These are phyloP conservation scores for Cystobasidium tubakii DNA, from an alignment of 768 basidiomycete genomes.

Conservation along the genomic window DNA sequence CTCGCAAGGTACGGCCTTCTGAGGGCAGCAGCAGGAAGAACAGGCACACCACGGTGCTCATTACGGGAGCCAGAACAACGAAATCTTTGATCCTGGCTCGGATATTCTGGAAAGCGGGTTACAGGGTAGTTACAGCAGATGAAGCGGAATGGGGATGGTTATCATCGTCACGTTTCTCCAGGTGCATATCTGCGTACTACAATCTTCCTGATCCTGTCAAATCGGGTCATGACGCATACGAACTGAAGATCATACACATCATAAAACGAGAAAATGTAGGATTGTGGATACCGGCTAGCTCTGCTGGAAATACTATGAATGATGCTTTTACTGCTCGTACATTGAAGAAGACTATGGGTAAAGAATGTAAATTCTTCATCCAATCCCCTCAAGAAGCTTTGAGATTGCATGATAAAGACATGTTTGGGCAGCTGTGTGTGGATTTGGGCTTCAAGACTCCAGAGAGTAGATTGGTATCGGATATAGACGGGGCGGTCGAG, in stretches of 20 bases:
- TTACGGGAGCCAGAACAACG: constrained; percentile 33
- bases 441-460: constrained; percentile 46
- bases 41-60: constrained; percentile 24
- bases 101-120: constrained; percentile 37
- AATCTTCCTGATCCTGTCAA: constrained; percentile 19
- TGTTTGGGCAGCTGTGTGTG: constrained; percentile 47
- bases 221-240: constrained; percentile 40
- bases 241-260: constrained; percentile 43
- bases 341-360: constrained; percentile 43
- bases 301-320: constrained; percentile 48
- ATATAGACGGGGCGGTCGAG: constrained; percentile 43
- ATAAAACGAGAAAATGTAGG: constrained; percentile 45
- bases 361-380: constrained; percentile 46
- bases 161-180: constrained; percentile 35
- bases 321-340: constrained; percentile 47
- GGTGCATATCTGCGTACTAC: constrained; percentile 25
- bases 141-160: constrained; percentile 22
- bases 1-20: not conserved
- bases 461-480: constrained; percentile 44
- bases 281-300: constrained; percentile 49
- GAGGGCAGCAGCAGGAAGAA: not conserved
- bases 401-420: constrained; percentile 49
- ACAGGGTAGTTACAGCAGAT: constrained; percentile 31
- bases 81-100: constrained; percentile 33
- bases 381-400: constrained; percentile 47